A percentile compares a stretch with the other conserved stretches of the same genome.
These are phyloP conservation scores for Didymella lethalis DNA, from an alignment of 2,329 filamentous ascomycete species.

Conservation along the genomic window DNA sequence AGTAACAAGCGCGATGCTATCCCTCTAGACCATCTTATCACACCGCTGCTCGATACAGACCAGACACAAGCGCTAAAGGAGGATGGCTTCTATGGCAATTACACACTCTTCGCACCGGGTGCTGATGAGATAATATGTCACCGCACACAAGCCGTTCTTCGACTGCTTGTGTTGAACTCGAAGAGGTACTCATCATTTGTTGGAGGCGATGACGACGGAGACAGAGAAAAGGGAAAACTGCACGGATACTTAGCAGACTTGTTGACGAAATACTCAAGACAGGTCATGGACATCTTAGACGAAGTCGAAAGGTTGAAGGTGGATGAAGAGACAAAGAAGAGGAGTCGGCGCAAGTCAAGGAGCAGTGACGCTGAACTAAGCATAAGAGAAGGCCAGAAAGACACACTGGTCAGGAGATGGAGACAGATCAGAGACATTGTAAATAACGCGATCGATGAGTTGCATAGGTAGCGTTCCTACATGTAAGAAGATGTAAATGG, in stretches of 20 bases:
- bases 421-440: slow-evolving; percentile 47
- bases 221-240: slow-evolving; percentile 48
- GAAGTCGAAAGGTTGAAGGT: slow-evolving; percentile 38
- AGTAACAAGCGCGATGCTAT: slow-evolving; percentile 52
- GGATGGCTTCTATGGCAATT: slow-evolving; percentile 52
- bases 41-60: slow-evolving; percentile 46
- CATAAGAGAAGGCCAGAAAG: slow-evolving; percentile 32
- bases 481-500: not conserved
- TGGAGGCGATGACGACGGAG: slow-evolving; percentile 43
- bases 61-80: slow-evolving; percentile 52
- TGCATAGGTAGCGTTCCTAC: slow-evolving; percentile 10
- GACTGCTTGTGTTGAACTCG: slow-evolving; percentile 44
- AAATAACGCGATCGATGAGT: slow-evolving; percentile 27
- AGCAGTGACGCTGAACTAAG: not conserved
- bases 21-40: slow-evolving; percentile 53
- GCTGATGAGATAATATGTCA: slow-evolving; percentile 50
- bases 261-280: slow-evolving; percentile 41
- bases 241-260: slow-evolving; percentile 48
- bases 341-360: not conserved
- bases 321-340: slow-evolving; percentile 22
- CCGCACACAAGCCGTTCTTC: slow-evolving; percentile 56
- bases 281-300: slow-evolving; percentile 39
- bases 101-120: slow-evolving; percentile 33
- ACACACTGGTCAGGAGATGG: slow-evolving; percentile 45
- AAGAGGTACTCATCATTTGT: slow-evolving; percentile 44